Base-by-base conservation (phyloP, 2,329 filamentous ascomycete genomes). In the Cyphellophora attinorum region DNA sequence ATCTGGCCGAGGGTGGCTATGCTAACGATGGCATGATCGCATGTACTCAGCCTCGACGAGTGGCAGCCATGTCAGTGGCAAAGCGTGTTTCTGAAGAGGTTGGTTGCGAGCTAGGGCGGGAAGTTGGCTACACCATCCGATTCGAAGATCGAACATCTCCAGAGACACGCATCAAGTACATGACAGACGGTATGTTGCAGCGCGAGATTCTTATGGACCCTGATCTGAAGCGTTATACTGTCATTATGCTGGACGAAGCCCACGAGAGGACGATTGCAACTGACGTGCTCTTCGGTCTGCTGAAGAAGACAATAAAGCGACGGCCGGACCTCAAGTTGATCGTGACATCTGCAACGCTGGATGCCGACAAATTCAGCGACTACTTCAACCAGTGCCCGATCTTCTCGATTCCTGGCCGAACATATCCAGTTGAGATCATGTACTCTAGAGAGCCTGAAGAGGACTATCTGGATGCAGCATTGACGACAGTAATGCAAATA, bases 401-500 rank as follows among this genome's bases (percentile, higher is more conserved):
- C 51, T 93, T 98, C 53, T 91, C 85, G 0, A 96, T 98, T 36
- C 91, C 91, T 3, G 91, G 91, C 31, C 76, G 91, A 44, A 96
- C 91, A 0, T 98, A 80, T 62, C 91, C 93, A 0, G 91, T 98
- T 18, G 91, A 96, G 59, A 79, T 96, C 36, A 80, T 98, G 59
- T 98, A 96, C 59, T 93, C 85, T 3, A 75, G 83, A 37, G 91
- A 98, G 53, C 91, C 93, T 0, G 91, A 96, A 55, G 86, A 84
- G 0, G 93, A 98, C 54, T 98, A 98, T 50, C 67, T 98, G 11
- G 91, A 96, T 56, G 79, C 88, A 2, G 86, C 91, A 0, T 67
- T 98, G n/a, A 82, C 88, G 11, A 96, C 91, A 0, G 86, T 95
- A 31, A 95, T 98, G 89, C 85, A 96, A 54, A 96, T 98, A 35